These are phyloP conservation scores for Achaetomium macrosporum DNA, from an alignment of 2,329 filamentous ascomycete species.

Conservation along the genomic window DNA sequence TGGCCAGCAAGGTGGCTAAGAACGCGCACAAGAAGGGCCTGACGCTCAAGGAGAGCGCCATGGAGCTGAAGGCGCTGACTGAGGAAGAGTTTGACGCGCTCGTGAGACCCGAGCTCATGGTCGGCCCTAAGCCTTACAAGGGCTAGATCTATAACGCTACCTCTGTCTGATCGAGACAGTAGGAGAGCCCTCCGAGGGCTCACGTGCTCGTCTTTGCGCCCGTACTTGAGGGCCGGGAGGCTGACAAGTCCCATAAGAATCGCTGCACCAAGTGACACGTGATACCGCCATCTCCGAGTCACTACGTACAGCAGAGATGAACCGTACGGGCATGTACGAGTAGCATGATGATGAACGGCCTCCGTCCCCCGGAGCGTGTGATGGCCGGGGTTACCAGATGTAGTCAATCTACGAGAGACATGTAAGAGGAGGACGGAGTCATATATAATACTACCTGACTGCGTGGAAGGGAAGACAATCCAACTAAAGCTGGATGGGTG, in stretches of 20 bases:
- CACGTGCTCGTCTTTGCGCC: neutral
- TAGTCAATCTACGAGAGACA: too few relatives aligned
- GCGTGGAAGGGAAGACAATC: neutral
- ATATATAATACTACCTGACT: neutral
- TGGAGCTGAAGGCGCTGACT: slow-evolving; percentile 86
- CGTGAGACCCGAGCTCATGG: slow-evolving; percentile 92
- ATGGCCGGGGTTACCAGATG: too few relatives aligned
- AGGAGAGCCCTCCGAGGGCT: too few relatives aligned
- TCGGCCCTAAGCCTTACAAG: slow-evolving; percentile 67
- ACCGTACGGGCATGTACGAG: too few relatives aligned
- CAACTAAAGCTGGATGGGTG: neutral
- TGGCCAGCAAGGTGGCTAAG: slow-evolving; percentile 95
- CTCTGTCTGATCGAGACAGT: neutral
- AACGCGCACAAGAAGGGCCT: slow-evolving; percentile 98
- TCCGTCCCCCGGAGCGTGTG: too few relatives aligned
- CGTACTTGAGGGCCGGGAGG: neutral
- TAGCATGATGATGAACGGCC: too few relatives aligned
- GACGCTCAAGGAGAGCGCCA: slow-evolving; percentile 86
- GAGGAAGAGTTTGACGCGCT: slow-evolving; percentile 85
- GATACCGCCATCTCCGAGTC: too few relatives aligned
- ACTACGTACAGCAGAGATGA: too few relatives aligned
- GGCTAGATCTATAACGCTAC: slow-evolving; percentile 27
- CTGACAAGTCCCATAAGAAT: too few relatives aligned
- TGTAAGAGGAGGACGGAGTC: neutral
- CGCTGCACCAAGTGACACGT: too few relatives aligned